phyloP scores from a whole-genome alignment of 2,329 filamentous ascomycete genomes.

The Ascomycota sp. region DNA sequence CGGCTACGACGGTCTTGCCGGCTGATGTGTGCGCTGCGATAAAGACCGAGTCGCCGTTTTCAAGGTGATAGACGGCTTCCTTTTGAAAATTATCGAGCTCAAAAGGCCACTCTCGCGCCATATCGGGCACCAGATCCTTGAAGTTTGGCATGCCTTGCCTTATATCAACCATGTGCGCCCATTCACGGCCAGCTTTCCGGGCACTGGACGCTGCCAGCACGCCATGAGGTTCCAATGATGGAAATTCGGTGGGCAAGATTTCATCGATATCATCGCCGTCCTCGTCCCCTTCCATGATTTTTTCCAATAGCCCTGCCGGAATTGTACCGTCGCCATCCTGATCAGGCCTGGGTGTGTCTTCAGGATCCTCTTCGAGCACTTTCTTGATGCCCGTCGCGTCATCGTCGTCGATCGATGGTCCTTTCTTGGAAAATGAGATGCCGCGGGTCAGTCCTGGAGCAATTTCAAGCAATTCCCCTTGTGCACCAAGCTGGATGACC shows the following conservation, averaged over 20 bases:
- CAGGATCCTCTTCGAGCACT: conserved; percentile 31
- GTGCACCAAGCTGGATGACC: conserved; percentile 62
- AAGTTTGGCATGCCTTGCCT: conserved; percentile 91
- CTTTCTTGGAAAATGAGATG: conserved; percentile 46
- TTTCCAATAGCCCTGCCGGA: conserved; percentile 6
- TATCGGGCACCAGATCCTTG: conserved; percentile 76
- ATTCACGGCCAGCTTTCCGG: conserved; percentile 63
- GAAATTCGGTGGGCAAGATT: conserved; percentile 79
- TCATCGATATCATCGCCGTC: conserved; percentile 56
- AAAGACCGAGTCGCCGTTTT: conserved; percentile 92
- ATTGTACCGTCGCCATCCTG: conserved; percentile 11
- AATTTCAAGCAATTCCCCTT: conserved; percentile 59
- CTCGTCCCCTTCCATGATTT: conserved; percentile 16
- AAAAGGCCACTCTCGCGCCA: conserved; percentile 92
- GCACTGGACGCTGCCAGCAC: conserved; percentile 49
- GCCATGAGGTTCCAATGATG: conserved; percentile 70
- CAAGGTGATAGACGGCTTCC: conserved; percentile 91
- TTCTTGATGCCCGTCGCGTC: conserved; percentile 52
- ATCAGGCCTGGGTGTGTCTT: not conserved
- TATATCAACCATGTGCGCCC: conserved; percentile 97
- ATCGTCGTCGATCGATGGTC: conserved; percentile 32
- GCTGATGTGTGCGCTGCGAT: conserved; percentile 95
- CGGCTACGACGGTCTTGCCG: conserved; percentile 93
- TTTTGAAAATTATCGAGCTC: conserved; percentile 97
- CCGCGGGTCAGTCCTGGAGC: conserved; percentile 70